phyloP scores from a whole-genome alignment of 75 land plant species.

The Selaginella tamariscina region DNA sequence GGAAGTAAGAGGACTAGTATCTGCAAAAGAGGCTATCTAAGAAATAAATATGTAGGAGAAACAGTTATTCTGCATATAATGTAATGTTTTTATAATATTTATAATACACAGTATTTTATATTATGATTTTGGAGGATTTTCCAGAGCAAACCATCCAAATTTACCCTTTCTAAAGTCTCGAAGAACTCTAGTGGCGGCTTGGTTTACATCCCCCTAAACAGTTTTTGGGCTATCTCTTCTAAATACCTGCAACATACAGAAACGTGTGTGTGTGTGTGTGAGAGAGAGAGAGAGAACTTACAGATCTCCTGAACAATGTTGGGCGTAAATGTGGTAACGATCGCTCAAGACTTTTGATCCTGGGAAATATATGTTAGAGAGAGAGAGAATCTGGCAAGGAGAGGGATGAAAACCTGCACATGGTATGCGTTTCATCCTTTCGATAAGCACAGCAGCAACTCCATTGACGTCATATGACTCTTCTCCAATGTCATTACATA shows the following conservation, averaged over 20 bases:
- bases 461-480: slow-evolving; percentile 73
- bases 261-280: not conserved
- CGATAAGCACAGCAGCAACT: slow-evolving; percentile 79
- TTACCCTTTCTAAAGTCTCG: slow-evolving; percentile 71
- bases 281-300: slow-evolving; percentile 22
- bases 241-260: slow-evolving; percentile 38
- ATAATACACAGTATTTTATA: not conserved
- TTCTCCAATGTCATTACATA: slow-evolving; percentile 97
- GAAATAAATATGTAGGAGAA: not conserved
- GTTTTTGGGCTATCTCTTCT: slow-evolving; percentile 46
- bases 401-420: slow-evolving; percentile 45
- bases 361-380: slow-evolving; percentile 7
- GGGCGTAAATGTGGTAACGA: slow-evolving; percentile 55
- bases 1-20: too few species aligned
- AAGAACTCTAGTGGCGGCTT: slow-evolving; percentile 74
- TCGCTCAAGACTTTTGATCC: slow-evolving; percentile 48
- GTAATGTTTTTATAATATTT: not conserved
- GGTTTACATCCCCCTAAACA: slow-evolving; percentile 77
- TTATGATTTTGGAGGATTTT: slow-evolving; percentile 46
- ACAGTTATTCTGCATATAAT: not conserved
- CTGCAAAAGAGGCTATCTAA: not conserved
- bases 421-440: slow-evolving; percentile 56
- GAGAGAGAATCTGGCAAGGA: not conserved
- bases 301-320: slow-evolving; percentile 49
- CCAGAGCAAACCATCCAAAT: slow-evolving; percentile 83